Conservation (phyloP, 495 filamentous ascomycete genomes). For the Astrothelium macrocarpum region DNA sequence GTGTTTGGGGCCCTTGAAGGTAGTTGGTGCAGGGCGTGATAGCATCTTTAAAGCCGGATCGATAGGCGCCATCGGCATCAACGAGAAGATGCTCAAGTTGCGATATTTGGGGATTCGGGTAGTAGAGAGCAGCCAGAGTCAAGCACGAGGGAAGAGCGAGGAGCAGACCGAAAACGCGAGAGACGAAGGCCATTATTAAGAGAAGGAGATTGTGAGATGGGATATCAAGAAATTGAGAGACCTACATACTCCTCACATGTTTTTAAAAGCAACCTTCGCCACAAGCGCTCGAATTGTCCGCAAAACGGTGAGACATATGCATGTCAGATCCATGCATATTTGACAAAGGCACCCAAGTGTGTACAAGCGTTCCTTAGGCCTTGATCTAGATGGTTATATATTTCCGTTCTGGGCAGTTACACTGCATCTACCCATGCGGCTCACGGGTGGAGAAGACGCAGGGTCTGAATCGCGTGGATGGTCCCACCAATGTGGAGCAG, state of each 20-base stretch:
- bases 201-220: background rate
- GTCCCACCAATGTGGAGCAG: too few species aligned
- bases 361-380: background rate
- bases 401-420: background rate
- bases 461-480: too few species aligned
- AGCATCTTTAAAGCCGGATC: constrained; percentile 2
- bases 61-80: constrained; percentile 2
- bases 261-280: background rate
- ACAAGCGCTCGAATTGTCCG: background rate
- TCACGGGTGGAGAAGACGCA: background rate
- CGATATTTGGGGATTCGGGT: background rate
- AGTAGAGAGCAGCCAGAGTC: background rate
- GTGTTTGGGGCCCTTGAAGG: background rate
- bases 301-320: background rate
- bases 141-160: background rate
- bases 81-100: constrained; percentile 1
- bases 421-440: background rate
- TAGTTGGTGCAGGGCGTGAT: constrained; percentile 3
- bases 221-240: background rate
- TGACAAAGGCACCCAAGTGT: background rate
- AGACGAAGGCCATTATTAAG: background rate
- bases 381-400: background rate
- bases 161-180: background rate
- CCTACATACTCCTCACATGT: background rate
- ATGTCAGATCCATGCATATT: background rate